Evolutionary conservation across 352 stramenopile genomes (phyloP).

Genomic region (Phytophthora fragariae): DNA sequence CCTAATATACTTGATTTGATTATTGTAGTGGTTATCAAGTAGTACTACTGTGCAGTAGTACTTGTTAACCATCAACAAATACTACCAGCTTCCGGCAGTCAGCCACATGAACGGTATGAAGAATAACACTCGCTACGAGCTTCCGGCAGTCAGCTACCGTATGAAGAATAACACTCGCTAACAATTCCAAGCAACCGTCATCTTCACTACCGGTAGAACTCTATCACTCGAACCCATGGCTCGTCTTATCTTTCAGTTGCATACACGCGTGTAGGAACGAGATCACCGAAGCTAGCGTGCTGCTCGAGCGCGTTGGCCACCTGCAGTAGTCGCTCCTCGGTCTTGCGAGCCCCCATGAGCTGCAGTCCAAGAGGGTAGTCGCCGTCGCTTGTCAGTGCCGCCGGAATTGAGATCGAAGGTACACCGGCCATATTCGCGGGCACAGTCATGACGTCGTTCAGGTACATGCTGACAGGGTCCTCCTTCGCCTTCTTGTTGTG

Average conservation of each 20-base stretch:
- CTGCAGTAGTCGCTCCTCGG: slow-evolving; percentile 68
- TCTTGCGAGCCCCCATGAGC: slow-evolving; percentile 73
- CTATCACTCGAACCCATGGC: slow-evolving; percentile 17
- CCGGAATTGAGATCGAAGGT: slow-evolving; percentile 85
- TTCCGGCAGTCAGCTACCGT: no score
- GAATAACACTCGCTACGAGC: no score
- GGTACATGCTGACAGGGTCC: slow-evolving; percentile 87
- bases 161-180: no score
- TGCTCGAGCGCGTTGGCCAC: slow-evolving; percentile 75
- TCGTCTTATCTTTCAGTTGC: slow-evolving; percentile 34
- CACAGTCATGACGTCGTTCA: slow-evolving; percentile 95
- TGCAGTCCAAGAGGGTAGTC: slow-evolving; percentile 81
- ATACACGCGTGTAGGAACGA: slow-evolving; percentile 68
- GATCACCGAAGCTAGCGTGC: slow-evolving; percentile 50
- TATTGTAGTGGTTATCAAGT: no score
- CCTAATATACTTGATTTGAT: no score
- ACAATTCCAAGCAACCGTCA: no score
- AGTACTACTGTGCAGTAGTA: no score
- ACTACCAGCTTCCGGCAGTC: no score
- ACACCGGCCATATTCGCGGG: slow-evolving; percentile 89
- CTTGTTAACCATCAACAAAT: no score
- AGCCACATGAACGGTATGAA: no score
- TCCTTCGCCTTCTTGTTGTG: slow-evolving; percentile 62
- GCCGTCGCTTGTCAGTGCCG: slow-evolving; percentile 60
- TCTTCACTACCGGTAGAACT: not conserved